A percentile compares a stretch with the other conserved stretches of the same genome.
Conservation (phyloP, 352 stramenopile species). For the Phytophthora pseudosyringae region DNA sequence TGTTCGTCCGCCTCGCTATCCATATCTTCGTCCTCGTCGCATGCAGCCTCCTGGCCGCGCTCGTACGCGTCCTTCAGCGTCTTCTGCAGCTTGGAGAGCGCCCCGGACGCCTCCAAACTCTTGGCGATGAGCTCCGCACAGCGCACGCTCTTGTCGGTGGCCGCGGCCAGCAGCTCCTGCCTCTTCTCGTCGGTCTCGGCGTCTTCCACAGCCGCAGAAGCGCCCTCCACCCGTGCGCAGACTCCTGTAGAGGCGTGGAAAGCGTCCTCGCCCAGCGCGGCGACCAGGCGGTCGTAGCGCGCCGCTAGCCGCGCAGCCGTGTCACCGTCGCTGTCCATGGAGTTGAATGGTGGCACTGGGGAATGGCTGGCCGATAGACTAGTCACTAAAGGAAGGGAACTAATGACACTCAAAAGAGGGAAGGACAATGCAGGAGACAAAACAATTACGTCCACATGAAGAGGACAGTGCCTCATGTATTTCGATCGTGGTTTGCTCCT, state of each 20-base stretch:
- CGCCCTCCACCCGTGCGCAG: conserved; percentile 45
- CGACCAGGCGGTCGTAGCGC: conserved; percentile 70
- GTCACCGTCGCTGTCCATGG: conserved; percentile 12
- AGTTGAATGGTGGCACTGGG: conserved; percentile 7
- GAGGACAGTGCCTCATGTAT: too few species aligned
- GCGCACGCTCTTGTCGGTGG: conserved; percentile 64
- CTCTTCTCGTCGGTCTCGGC: conserved; percentile 36
- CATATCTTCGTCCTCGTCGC: conserved; percentile 44
- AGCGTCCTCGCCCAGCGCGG: conserved; percentile 61
- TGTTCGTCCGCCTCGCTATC: conserved; percentile 47
- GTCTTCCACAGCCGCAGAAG: conserved; percentile 33
- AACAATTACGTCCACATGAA: too few species aligned
- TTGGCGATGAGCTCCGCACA: conserved; percentile 83
- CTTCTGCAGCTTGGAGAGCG: conserved; percentile 57
- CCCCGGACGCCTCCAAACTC: conserved; percentile 55
- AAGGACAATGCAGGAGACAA: background rate
- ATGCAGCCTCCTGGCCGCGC: conserved; percentile 27
- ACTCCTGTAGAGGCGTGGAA: conserved; percentile 43
- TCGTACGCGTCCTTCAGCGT: conserved; percentile 43
- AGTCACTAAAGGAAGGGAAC: background rate
- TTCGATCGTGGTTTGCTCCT: too few species aligned
- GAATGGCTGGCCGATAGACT: conserved; percentile 24
- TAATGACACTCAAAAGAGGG: too few species aligned
- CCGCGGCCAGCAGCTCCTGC: conserved; percentile 45
- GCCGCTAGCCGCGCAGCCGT: conserved; percentile 28